Conservation (phyloP, 768 basidiomycete genomes). For the Cystobasidium ongulense region DNA sequence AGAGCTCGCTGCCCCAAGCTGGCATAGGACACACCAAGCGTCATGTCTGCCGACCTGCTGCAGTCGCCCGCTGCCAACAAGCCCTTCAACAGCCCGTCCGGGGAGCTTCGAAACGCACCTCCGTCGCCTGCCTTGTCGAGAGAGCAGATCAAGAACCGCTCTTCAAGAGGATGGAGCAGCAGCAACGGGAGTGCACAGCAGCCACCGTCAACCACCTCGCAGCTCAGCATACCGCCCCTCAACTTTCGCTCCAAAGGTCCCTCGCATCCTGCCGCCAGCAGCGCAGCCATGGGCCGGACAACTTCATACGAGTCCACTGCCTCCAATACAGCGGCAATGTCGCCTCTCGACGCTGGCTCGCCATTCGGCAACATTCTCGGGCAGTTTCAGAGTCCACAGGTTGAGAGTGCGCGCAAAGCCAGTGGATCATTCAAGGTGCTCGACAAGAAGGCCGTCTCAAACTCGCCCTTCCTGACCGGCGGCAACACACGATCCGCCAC, state of each 20-base stretch:
- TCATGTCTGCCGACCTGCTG: slow-evolving; percentile 1
- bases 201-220: background rate
- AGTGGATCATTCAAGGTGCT: slow-evolving; percentile 18
- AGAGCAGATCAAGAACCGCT: slow-evolving; percentile 31
- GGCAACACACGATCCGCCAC: slow-evolving; percentile 9
- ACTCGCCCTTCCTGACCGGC: slow-evolving; percentile 26
- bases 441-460: slow-evolving; percentile 31
- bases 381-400: slow-evolving; percentile 7
- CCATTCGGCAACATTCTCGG: slow-evolving; percentile 15
- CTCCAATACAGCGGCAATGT: slow-evolving; percentile 3
- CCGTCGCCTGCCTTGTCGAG: slow-evolving; percentile 18
- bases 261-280: background rate
- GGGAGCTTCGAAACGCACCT: background rate
- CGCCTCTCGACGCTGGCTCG: slow-evolving; percentile 12
- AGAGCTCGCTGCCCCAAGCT: background rate
- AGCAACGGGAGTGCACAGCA: background rate
- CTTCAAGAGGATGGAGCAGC: slow-evolving; percentile 22
- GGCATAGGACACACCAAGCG: background rate
- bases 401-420: slow-evolving; percentile 15
- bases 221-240: background rate
- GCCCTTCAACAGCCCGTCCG: background rate
- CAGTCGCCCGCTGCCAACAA: background rate
- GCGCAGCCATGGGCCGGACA: slow-evolving; percentile 12
- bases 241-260: slow-evolving; percentile 3
- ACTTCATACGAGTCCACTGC: slow-evolving; percentile 6